Evolutionary conservation across 345 rosid species (phyloP), one percentile per base, ranked within the genome.

Genomic region (Sisymbrium altissimum): DNA sequence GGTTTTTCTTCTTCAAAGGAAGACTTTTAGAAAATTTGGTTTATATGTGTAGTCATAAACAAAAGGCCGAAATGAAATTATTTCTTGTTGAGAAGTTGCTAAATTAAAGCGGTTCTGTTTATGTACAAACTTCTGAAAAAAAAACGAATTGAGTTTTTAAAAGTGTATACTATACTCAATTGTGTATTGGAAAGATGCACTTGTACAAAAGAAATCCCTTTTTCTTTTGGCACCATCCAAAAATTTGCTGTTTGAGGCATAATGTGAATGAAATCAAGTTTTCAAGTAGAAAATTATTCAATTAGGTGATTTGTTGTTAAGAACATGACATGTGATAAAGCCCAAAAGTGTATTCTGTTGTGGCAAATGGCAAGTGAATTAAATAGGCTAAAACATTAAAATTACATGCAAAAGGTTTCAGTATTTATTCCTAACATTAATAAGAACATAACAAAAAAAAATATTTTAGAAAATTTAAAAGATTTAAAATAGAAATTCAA

Each of bases 281-380:
- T 46, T 70, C 27, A 58, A 11, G n/a, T 50, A 23, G 55, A 21
- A 10, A 49, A 10, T 18, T 49, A 25, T 12, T n/a, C n/a, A n/a
- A n/a, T n/a, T n/a, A n/a, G n/a, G n/a, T n/a, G n/a, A n/a, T n/a
- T 53, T 62, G 35, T 23, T 40, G 11, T 46, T 52, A 14, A 29
- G 6, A 65, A 65, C 58, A 48, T 65, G 44, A 13, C 58, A 65
- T 46, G 30, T 65, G 43, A 62, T 8, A 63, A 48, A n/a, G 49
- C 66, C 66, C 33, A 61, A 61, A 61, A 23, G 18, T 60, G 39
- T 58, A 4, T 11, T 48, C 11, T 39, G 27, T 18, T 5, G 1
- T 32, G 40, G 13, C 41, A 32, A 56, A 18, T 17, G 46, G 32
- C 15, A 19, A 38, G 7, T 11, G 15, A 12, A 29, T 29, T 29